Percentiles rank a stretch among this genome's conserved stretches.
Conservation (phyloP, 345 rosid species). For the Lenwebbia sp. region DNA sequence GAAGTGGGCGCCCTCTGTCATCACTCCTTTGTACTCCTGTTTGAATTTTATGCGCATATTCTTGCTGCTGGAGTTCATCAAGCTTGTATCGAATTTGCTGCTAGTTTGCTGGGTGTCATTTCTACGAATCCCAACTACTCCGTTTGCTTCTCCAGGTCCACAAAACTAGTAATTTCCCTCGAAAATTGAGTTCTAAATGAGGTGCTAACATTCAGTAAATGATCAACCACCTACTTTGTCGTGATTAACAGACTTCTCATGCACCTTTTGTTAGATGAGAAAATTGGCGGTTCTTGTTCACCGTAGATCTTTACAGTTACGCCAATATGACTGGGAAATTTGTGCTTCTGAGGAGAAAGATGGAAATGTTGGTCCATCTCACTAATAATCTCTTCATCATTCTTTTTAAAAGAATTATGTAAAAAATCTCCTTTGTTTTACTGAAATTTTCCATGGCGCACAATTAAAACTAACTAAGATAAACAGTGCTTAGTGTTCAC, state of each 20-base stretch:
- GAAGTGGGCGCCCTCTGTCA: neutral
- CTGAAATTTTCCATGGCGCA: neutral
- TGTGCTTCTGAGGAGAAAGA: neutral
- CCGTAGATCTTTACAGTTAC: too few relatives aligned
- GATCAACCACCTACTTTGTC: too few relatives aligned
- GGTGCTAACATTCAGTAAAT: too few relatives aligned
- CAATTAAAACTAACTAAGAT: neutral
- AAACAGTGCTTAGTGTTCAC: neutral
- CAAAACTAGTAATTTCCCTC: too few relatives aligned
- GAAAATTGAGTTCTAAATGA: too few relatives aligned
- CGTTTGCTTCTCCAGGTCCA: too few relatives aligned
- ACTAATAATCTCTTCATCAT: neutral
- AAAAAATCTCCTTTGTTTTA: neutral
- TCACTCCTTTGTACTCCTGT: neutral
- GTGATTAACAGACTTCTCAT: too few relatives aligned
- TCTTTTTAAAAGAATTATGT: neutral
- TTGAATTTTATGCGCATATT: neutral
- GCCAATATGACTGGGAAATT: too few relatives aligned
- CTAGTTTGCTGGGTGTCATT: neutral
- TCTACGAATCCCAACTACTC: neutral
- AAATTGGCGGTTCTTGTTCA: too few relatives aligned
- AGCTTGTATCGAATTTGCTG: neutral
- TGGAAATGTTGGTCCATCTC: neutral
- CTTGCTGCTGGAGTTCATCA: neutral
- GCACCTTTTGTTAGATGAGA: too few relatives aligned